phyloP scores from a whole-genome alignment of 139 green algal genomes.

The Micractinium conductrix region DNA sequence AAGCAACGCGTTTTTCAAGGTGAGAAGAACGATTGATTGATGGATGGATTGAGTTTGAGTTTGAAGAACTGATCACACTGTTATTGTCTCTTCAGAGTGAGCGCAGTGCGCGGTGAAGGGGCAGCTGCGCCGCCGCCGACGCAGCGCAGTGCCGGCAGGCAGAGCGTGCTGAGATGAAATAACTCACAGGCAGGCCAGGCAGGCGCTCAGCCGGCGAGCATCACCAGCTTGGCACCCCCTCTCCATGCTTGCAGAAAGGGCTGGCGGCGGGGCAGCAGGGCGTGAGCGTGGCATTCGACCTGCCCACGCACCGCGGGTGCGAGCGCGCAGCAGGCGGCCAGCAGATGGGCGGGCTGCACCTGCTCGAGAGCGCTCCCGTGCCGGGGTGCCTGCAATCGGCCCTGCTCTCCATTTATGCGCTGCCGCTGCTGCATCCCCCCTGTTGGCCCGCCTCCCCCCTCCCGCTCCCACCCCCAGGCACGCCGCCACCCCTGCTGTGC shows the following conservation, averaged over 20 bases:
- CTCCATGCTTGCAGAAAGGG: constrained; percentile 35
- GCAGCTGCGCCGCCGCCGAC: no score
- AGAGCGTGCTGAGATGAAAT: no score
- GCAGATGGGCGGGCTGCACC: neutral
- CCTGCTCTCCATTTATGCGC: neutral
- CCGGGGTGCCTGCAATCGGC: neutral
- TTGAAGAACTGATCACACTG: no score
- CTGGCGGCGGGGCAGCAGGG: constrained; percentile 73
- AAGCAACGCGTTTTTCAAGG: constrained; percentile 76
- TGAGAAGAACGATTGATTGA: no score
- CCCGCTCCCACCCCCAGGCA: neutral
- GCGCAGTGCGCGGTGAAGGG: no score
- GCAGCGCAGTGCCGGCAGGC: no score
- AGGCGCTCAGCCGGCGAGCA: no score
- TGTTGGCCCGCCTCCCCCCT: neutral
- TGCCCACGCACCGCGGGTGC: constrained; percentile 71
- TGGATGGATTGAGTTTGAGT: no score
- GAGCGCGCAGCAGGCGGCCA: neutral
- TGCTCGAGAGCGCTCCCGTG: neutral
- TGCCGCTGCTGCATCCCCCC: neutral
- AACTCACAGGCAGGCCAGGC: no score
- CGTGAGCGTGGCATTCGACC: constrained; percentile 77
- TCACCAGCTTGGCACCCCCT: neutral
- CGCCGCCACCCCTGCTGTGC: neutral
- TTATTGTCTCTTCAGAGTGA: no score